Evolutionary conservation across 2,329 filamentous ascomycete genomes (phyloP), one percentile per base, ranked within the genome.

Genomic region (Hypoxylon sp.): DNA sequence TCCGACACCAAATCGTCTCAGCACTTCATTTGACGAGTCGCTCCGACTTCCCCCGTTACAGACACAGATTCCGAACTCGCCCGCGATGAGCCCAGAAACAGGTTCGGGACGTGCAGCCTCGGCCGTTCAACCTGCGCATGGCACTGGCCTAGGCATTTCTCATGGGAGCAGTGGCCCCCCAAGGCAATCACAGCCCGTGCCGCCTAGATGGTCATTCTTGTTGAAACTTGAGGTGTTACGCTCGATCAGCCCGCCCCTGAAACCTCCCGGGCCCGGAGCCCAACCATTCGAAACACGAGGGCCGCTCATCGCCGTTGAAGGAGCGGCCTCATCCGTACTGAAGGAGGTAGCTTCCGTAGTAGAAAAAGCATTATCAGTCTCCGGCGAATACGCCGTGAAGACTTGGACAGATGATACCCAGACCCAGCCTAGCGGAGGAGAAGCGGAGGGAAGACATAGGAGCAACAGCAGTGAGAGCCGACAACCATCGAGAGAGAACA

Each of bases 281-380:
- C 68, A 73, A 2, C 66, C 67, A 1, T 75, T 78, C 63, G 78
- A 82, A 70, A 80, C 82, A 5, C 87, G 93, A n/a, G 94, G 95
- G 0, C 87, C 91, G 0, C 86, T 97, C 36, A 89, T 98, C 66
- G 91, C 92, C 0, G 81, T 98, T 26, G 95, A 98, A 77, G 94
- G 94, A 0, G 84, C 90, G 16, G 86, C 90, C 61, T 68, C 76
- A 5, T 72, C 73, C n/a, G 70, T 86, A 20, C 74, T 86, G 8
- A 77, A 80, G 1, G 82, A 85, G 8, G 86, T 92, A 3, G 89
- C 92, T 2, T 80, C 83, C 2, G 84, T 86, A 16, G 86, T 97
- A 18, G 85, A 91, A 57, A 82, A 84, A 32, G 90, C 89, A 71
- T 81, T 97, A 44, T 69, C 73, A 2, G 76, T 76, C 4, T 80